Evolutionary conservation across 768 basidiomycete genomes (phyloP).

Genomic region (Auriculariales sp.): DNA sequence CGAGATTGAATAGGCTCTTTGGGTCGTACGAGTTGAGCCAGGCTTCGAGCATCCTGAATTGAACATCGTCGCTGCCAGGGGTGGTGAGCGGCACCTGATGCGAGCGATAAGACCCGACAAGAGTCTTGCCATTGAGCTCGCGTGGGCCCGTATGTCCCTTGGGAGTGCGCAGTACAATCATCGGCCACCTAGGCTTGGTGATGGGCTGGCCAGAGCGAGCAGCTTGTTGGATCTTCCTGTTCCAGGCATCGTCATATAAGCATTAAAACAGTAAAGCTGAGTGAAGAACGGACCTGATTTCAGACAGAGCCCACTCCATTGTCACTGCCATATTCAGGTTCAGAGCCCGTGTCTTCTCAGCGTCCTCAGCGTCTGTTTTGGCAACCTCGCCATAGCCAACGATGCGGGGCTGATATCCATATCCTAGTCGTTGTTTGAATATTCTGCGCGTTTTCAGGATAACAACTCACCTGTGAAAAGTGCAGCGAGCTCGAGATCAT

Average conservation of each 20-base stretch:
- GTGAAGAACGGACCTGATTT: conserved; percentile 29
- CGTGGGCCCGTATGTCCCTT: conserved; percentile 70
- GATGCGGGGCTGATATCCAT: conserved; percentile 81
- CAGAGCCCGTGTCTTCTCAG: background rate
- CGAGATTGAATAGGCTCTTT: conserved; percentile 42
- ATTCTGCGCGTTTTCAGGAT: background rate
- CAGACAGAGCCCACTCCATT: conserved; percentile 64
- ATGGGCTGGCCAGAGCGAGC: conserved; percentile 66
- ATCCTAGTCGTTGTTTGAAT: conserved; percentile 31
- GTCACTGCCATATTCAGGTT: conserved; percentile 42
- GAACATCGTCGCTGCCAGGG: conserved; percentile 46
- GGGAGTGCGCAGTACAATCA: conserved; percentile 73
- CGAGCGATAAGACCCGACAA: conserved; percentile 71
- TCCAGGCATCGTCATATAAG: background rate
- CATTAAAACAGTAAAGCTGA: background rate
- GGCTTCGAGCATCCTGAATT: conserved; percentile 44
- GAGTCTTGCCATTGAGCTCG: conserved; percentile 45
- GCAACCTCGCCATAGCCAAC: conserved; percentile 39
- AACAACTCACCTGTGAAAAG: conserved; percentile 46
- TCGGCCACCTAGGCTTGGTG: conserved; percentile 83
- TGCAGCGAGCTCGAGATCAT: conserved; percentile 63
- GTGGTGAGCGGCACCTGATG: conserved; percentile 82
- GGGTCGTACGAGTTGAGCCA: conserved; percentile 70
- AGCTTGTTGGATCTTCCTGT: conserved; percentile 52
- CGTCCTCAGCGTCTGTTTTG: conserved; percentile 49